These are phyloP conservation scores for Sphagnum fallax DNA, from an alignment of 228 moss, liverwort and hornwort species.

Conservation along the genomic window DNA sequence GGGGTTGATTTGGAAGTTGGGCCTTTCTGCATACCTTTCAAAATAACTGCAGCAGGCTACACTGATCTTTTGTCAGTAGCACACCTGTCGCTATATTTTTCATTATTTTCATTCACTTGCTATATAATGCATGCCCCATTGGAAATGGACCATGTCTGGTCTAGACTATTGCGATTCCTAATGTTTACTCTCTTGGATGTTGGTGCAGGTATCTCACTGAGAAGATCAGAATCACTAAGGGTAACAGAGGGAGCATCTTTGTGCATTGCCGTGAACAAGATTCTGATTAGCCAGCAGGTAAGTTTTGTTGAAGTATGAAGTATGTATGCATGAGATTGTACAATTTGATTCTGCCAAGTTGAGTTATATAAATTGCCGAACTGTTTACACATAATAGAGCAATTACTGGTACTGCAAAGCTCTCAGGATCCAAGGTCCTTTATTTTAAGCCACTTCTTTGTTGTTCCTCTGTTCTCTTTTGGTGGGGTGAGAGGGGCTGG, in stretches of 20 bases:
- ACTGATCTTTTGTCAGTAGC: constrained; percentile 69
- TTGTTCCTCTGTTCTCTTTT: no score
- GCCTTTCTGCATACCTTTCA: constrained; percentile 57
- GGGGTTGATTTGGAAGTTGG: constrained; percentile 79
- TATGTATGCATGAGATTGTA: no score
- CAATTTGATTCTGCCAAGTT: no score
- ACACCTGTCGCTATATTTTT: not conserved
- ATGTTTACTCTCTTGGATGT: not conserved
- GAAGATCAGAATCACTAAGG: constrained; percentile 70
- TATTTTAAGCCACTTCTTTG: no score
- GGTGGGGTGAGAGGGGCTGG: no score
- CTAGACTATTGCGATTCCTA: not conserved
- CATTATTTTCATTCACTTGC: not conserved
- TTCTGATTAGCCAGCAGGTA: not conserved
- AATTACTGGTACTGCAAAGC: no score
- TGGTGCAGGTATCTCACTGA: constrained; percentile 69
- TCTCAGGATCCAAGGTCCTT: no score
- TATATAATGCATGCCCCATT: no score
- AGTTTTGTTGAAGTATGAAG: no score
- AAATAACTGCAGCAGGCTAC: constrained; percentile 74
- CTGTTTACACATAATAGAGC: no score
- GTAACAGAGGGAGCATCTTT: constrained; percentile 78
- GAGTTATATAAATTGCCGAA: no score
- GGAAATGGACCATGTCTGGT: not conserved
- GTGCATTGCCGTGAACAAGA: constrained; percentile 74